Percentiles rank a stretch among this genome's conserved stretches.
Conservation (phyloP, 768 basidiomycete species). For the Amanita molliuscula region DNA sequence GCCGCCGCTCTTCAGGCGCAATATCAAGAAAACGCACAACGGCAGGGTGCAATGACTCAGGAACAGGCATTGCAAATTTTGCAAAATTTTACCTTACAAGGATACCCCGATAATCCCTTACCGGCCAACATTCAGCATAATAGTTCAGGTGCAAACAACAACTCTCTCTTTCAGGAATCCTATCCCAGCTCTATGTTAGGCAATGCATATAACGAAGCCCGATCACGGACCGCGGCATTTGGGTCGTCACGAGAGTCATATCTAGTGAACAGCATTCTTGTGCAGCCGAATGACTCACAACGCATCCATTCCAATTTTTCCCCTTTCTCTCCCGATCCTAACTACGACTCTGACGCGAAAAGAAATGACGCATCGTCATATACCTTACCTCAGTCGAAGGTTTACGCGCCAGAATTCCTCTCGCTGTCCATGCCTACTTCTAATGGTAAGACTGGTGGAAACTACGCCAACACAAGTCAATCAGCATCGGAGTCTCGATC, state of each 20-base stretch:
- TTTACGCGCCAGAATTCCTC: constrained; percentile 42
- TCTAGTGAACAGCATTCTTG: neutral
- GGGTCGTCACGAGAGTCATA: neutral
- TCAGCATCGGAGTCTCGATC: constrained; percentile 36
- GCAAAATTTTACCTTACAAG: constrained; percentile 40
- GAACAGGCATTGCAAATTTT: constrained; percentile 57
- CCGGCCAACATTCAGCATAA: constrained; percentile 6
- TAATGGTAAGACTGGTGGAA: constrained; percentile 24
- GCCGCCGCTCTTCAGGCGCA: constrained; percentile 55
- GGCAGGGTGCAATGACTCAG: constrained; percentile 30
- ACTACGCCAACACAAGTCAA: constrained; percentile 18
- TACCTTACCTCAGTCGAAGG: constrained; percentile 36
- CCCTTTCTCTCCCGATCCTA: constrained; percentile 75
- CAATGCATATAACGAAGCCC: neutral
- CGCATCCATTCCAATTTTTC: constrained; percentile 43
- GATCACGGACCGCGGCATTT: neutral
- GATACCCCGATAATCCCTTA: constrained; percentile 19
- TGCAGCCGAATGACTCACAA: constrained; percentile 18
- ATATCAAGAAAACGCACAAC: constrained; percentile 16
- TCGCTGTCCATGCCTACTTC: constrained; percentile 19
- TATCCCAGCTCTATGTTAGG: constrained; percentile 12
- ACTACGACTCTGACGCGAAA: constrained; percentile 26
- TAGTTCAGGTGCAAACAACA: constrained; percentile 12
- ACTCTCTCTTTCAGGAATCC: constrained; percentile 10
- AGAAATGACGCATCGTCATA: constrained; percentile 21